These are phyloP conservation scores for Trichophyton simii DNA, from an alignment of 2,329 filamentous ascomycete species.

Conservation along the genomic window DNA sequence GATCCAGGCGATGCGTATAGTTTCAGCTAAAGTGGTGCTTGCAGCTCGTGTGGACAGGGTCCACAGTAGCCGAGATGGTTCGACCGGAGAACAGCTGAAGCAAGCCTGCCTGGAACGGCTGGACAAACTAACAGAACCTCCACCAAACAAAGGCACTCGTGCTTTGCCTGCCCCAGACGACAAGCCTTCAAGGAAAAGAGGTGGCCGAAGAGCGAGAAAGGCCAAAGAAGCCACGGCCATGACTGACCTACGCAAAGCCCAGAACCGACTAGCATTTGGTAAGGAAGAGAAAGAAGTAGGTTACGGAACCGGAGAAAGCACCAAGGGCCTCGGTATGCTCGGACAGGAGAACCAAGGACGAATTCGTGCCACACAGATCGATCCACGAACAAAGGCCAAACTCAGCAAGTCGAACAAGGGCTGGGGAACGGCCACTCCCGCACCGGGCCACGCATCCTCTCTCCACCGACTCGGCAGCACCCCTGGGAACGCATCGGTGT, in stretches of 20 bases:
- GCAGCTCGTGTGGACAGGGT: conserved; percentile 82
- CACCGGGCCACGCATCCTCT: conserved; percentile 57
- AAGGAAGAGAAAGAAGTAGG: conserved; percentile 91
- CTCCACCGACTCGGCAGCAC: conserved; percentile 63
- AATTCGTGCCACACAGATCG: conserved; percentile 76
- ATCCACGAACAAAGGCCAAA: conserved; percentile 84
- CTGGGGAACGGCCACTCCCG: conserved; percentile 61
- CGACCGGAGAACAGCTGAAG: conserved; percentile 68
- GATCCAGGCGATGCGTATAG: conserved; percentile 87
- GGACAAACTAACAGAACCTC: conserved; percentile 84
- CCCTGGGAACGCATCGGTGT: conserved; percentile 50
- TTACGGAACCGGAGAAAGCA: conserved; percentile 74
- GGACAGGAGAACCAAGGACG: conserved; percentile 78
- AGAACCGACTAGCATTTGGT: conserved; percentile 91
- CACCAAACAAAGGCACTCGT: conserved; percentile 74
- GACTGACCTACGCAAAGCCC: conserved; percentile 90
- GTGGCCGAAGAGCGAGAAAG: conserved; percentile 77
- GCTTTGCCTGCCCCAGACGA: conserved; percentile 89
- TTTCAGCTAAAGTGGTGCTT: conserved; percentile 85
- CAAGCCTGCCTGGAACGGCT: conserved; percentile 72
- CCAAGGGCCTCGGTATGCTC: conserved; percentile 88
- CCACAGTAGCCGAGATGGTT: conserved; percentile 68
- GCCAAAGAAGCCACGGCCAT: conserved; percentile 95
- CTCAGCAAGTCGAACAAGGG: conserved; percentile 91
- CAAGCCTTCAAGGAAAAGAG: conserved; percentile 84